Evolutionary conservation across 345 rosid genomes (phyloP).

Genomic region (Syzygium oleosum): DNA sequence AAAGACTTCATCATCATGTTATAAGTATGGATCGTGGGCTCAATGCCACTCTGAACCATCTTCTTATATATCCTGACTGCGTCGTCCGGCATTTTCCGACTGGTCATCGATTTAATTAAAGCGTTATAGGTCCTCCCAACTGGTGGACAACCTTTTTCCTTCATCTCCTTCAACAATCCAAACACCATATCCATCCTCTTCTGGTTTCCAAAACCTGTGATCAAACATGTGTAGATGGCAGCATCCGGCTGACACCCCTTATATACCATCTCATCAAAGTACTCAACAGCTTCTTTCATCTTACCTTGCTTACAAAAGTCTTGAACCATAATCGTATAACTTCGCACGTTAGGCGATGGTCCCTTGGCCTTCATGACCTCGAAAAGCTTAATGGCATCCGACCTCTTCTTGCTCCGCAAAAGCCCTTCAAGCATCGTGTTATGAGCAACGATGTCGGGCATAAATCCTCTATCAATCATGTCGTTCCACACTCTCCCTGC

Average conservation of each 20-base stretch:
- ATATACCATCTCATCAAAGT: slow-evolving; percentile 69
- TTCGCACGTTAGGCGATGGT: slow-evolving; percentile 54
- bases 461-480: slow-evolving; percentile 77
- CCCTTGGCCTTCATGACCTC: slow-evolving; percentile 84
- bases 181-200: slow-evolving; percentile 62
- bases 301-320: slow-evolving; percentile 63
- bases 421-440: slow-evolving; percentile 81
- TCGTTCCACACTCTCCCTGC: slow-evolving; percentile 86
- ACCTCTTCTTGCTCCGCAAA: slow-evolving; percentile 51
- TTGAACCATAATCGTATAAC: slow-evolving; percentile 67
- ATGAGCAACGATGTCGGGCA: slow-evolving; percentile 62
- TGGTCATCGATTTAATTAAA: slow-evolving; percentile 66
- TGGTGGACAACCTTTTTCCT: slow-evolving; percentile 62
- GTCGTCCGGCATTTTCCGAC: slow-evolving; percentile 55
- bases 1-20: slow-evolving; percentile 87
- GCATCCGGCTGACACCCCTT: slow-evolving; percentile 54
- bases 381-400: slow-evolving; percentile 74
- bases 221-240: slow-evolving; percentile 76
- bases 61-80: slow-evolving; percentile 56
- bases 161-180: slow-evolving; percentile 69
- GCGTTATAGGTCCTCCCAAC: slow-evolving; percentile 82
- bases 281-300: slow-evolving; percentile 65
- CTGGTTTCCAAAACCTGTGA: slow-evolving; percentile 72
- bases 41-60: slow-evolving; percentile 49
- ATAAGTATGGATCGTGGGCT: slow-evolving; percentile 69